Conservation (phyloP, 2,329 filamentous ascomycete species). For the Monosporascus sp. region DNA sequence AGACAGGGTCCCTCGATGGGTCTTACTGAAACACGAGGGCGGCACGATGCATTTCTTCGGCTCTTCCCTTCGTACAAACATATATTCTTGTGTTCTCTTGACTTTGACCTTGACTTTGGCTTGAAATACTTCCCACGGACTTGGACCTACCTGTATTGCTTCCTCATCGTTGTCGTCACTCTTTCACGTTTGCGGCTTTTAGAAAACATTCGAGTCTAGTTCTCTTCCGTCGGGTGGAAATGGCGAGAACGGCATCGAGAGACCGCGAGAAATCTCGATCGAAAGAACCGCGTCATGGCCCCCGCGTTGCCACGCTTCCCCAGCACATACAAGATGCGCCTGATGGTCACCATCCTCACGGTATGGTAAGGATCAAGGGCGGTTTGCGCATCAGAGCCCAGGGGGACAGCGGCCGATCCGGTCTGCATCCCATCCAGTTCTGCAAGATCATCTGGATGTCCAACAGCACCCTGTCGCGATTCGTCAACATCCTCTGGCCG, state of each 20-base stretch:
- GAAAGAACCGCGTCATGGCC: constrained; percentile 11
- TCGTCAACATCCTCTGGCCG: constrained; percentile 70
- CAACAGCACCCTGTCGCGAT: constrained; percentile 56
- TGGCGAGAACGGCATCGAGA: constrained; percentile 1
- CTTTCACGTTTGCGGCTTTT: no score
- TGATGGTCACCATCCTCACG: constrained; percentile 6
- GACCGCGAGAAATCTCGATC: constrained; percentile 13
- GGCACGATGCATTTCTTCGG: no score
- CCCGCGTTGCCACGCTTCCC: constrained; percentile 20
- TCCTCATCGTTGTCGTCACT: no score
- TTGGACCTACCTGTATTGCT: no score
- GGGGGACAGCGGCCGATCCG: constrained; percentile 65
- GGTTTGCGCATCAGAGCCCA: constrained; percentile 27
- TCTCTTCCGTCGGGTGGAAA: constrained; percentile 2
- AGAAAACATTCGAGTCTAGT: no score
- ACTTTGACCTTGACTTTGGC: no score
- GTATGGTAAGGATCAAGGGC: constrained; percentile 6
- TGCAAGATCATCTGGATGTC: constrained; percentile 60
- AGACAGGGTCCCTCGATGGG: no score
- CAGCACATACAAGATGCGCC: constrained; percentile 17
- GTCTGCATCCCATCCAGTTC: constrained; percentile 61
- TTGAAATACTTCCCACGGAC: no score
- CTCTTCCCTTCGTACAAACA: no score
- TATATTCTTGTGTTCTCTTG: no score
- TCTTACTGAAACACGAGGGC: no score